Evolutionary conservation across 805 yeast species (phyloP).

Genomic region (Starmerella stigmatis): DNA sequence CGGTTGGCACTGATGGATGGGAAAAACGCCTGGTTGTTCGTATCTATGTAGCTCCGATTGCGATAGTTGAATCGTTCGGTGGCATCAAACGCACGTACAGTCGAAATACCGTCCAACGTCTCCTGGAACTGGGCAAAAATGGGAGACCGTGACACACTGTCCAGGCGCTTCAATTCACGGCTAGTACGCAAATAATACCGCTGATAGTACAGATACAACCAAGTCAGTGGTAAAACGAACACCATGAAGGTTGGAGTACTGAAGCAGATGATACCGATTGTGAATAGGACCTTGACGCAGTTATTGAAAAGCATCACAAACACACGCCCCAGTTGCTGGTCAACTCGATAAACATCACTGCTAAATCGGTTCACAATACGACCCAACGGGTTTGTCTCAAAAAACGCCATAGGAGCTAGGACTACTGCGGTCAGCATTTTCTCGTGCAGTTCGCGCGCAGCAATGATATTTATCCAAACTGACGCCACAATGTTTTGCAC

Average conservation of each 20-base stretch:
- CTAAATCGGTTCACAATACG: slow-evolving; percentile 83
- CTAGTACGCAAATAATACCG: slow-evolving; percentile 56
- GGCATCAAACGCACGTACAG: slow-evolving; percentile 71
- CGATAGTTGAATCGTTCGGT: slow-evolving; percentile 48
- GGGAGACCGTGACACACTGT: slow-evolving; percentile 61
- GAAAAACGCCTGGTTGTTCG: slow-evolving; percentile 83
- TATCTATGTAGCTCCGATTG: slow-evolving; percentile 53
- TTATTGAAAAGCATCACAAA: slow-evolving; percentile 33
- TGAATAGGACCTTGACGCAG: slow-evolving; percentile 38
- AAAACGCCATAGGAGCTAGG: slow-evolving; percentile 87
- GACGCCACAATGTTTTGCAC: slow-evolving; percentile 46
- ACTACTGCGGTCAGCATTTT: slow-evolving; percentile 62
- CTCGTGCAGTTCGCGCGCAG: slow-evolving; percentile 61
- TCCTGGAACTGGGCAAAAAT: slow-evolving; percentile 77
- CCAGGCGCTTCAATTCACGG: slow-evolving; percentile 68
- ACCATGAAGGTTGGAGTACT: slow-evolving; percentile 82
- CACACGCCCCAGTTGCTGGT: slow-evolving; percentile 45
- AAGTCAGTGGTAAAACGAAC: slow-evolving; percentile 56
- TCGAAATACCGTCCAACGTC: slow-evolving; percentile 63
- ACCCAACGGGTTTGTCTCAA: slow-evolving; percentile 92
- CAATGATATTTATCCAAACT: slow-evolving; percentile 47
- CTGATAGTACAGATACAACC: slow-evolving; percentile 61
- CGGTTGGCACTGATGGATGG: slow-evolving; percentile 89
- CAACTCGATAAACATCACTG: slow-evolving; percentile 79
- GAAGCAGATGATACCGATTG: slow-evolving; percentile 68